phyloP scores from a whole-genome alignment of 208 protist species.

The Wallacemonas sp. region DNA sequence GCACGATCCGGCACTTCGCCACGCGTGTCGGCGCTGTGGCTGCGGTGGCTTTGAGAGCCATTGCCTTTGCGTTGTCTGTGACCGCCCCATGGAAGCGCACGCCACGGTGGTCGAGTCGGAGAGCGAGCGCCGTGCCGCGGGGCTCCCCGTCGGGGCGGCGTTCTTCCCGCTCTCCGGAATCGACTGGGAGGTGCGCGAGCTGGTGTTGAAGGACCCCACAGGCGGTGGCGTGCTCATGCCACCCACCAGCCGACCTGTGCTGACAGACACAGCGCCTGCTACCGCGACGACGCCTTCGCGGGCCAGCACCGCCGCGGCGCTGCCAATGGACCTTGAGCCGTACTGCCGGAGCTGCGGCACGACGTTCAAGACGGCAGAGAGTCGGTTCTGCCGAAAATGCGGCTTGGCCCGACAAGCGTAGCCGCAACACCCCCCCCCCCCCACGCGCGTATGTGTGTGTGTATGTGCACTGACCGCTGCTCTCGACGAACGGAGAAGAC shows the following conservation, averaged over 20 bases:
- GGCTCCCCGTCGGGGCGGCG: constrained; percentile 51
- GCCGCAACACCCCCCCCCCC: no score
- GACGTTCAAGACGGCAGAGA: constrained; percentile 34
- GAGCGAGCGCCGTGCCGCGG: constrained; percentile 29
- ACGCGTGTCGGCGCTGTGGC: constrained; percentile 28
- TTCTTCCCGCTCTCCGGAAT: constrained; percentile 70
- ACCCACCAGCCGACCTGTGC: neutral
- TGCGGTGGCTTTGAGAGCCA: constrained; percentile 52
- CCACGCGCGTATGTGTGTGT: no score
- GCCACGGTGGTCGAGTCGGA: constrained; percentile 78
- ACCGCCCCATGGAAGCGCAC: constrained; percentile 81
- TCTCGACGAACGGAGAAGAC: no score
- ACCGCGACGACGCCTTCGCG: neutral
- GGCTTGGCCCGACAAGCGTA: constrained; percentile 22
- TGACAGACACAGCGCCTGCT: neutral
- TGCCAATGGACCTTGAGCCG: constrained; percentile 11
- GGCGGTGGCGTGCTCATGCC: constrained; percentile 36
- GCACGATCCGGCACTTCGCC: constrained; percentile 32
- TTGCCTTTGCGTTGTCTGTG: constrained; percentile 84
- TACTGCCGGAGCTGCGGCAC: constrained; percentile 55
- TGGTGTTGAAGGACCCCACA: constrained; percentile 58
- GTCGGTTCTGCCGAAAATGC: constrained; percentile 63
- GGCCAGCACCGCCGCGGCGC: neutral
- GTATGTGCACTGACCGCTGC: no score
- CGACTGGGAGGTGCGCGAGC: constrained; percentile 62